phyloP scores from a whole-genome alignment of 768 basidiomycete species.

The Calocybe gangraenosa region DNA sequence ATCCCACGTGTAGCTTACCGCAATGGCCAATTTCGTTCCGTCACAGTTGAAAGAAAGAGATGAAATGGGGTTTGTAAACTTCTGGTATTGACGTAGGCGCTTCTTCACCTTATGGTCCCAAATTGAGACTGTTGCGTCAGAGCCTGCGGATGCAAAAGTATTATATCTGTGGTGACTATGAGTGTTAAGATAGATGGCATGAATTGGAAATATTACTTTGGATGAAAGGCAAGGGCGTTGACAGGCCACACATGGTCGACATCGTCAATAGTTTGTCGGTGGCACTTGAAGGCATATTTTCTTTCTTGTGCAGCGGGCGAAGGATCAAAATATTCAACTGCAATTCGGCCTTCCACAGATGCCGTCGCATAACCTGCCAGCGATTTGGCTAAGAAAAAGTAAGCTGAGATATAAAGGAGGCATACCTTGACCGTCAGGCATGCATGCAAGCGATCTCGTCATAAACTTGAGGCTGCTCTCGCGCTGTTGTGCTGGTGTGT shows the following conservation, averaged over 20 bases:
- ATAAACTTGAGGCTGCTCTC: slow-evolving; percentile 96
- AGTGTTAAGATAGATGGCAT: neutral
- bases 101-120: slow-evolving; percentile 99
- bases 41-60: slow-evolving; percentile 81
- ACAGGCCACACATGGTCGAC: slow-evolving; percentile 97
- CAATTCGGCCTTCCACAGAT: slow-evolving; percentile 93
- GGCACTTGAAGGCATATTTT: slow-evolving; percentile 97
- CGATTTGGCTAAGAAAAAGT: too few species aligned
- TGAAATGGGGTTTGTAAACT: slow-evolving; percentile 72
- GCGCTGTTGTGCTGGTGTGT: slow-evolving; percentile 67
- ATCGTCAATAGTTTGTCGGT: slow-evolving; percentile 84
- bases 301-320: slow-evolving; percentile 69
- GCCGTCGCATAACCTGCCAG: slow-evolving; percentile 85
- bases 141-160: slow-evolving; percentile 94
- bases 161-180: slow-evolving; percentile 54
- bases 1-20: slow-evolving; percentile 87
- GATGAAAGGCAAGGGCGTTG: slow-evolving; percentile 93
- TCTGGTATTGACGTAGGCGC: slow-evolving; percentile 84
- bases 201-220: slow-evolving; percentile 39
- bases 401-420: neutral
- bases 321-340: slow-evolving; percentile 95
- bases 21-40: slow-evolving; percentile 80
- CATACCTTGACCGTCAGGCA: slow-evolving; percentile 88
- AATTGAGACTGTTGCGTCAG: slow-evolving; percentile 89
- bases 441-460: slow-evolving; percentile 88